A percentile compares a stretch with the other conserved stretches of the same genome.
These are phyloP conservation scores for Yamadazyma olivae DNA, from an alignment of 805 yeast genomes.

Conservation along the genomic window DNA sequence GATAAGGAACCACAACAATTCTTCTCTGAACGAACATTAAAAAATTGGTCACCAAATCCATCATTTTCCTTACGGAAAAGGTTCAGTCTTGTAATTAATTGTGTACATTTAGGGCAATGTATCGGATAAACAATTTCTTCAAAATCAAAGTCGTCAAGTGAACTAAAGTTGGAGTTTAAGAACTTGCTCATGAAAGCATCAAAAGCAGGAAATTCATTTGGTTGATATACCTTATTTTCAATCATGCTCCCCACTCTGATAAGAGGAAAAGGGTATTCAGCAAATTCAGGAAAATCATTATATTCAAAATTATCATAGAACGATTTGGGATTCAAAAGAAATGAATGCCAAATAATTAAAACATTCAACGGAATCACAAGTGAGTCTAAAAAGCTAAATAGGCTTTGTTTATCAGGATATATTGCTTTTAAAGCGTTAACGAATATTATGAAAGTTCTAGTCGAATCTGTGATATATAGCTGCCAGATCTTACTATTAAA, in stretches of 20 bases:
- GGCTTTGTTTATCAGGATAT: neutral
- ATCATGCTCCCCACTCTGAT: neutral
- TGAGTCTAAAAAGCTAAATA: neutral
- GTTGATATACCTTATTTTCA: too few species aligned
- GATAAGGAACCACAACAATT: constrained; percentile 1
- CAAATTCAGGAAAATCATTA: constrained; percentile 9
- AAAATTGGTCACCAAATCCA: constrained; percentile 1
- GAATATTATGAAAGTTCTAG: constrained; percentile 1
- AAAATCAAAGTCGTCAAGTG: too few species aligned
- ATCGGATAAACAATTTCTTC: too few species aligned
- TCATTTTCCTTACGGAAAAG: neutral
- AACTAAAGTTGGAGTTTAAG: too few species aligned
- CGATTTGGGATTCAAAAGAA: constrained; percentile 16
- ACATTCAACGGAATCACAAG: constrained; percentile 15
- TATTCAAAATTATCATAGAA: constrained; percentile 13
- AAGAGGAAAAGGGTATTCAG: constrained; percentile 17
- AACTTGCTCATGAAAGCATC: too few species aligned
- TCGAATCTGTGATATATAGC: constrained; percentile 1
- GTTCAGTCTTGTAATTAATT: too few species aligned
- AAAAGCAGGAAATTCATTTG: too few species aligned
- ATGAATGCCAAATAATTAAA: constrained; percentile 21
- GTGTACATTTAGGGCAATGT: too few species aligned
- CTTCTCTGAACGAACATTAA: neutral
- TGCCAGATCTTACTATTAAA: constrained; percentile 3
- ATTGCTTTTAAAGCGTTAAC: neutral